Evolutionary conservation across 2,329 filamentous ascomycete species (phyloP), one percentile per base, ranked within the genome.

Genomic region (Pseudogymnoascus sp.): DNA sequence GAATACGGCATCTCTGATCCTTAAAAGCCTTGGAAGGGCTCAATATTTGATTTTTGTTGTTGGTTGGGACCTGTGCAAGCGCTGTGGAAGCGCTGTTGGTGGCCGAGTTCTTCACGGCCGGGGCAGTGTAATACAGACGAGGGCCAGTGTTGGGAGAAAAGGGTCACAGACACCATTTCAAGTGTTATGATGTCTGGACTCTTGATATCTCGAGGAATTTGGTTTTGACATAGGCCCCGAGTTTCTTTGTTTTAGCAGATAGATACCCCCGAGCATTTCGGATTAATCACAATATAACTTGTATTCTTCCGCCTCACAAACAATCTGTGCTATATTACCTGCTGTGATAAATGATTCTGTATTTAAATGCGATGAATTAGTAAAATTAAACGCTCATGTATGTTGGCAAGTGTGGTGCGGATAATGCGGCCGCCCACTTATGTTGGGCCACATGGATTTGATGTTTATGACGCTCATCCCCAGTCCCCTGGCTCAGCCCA

Each of bases 1-100:
- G 86, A 91, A 88, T 83, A 89, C 87, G 89, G 91, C 88, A 96
- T 90, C 91, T 97, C 93, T 97, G 93, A 97, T 72, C 71, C 72
- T 75, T 76, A 62, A 77, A 38, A 40, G 77, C 76, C 82, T 85
- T 86, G 83, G 83, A 82, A 82, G 80, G 70, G 66, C 66, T 68
- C 60, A 47, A 47, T 26, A 64, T 65, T 31, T 26, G 47, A 62
- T 42, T 62, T 38, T 28, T 33, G 38, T 42, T 47, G 60, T 62
- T 47, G 38, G 38, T 35, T 62, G 60, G 26, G 38, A 33, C 44
- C 10, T 13, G 23, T 28, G n/a, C 5, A 57, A 57, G 50, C 50
- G 50, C 50, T 13, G 23, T 28, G 10, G 4, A 57, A 57, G 50
- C 50, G 50, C 50, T 17, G 50, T 33, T 33, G 50, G 26, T 15